Evolutionary conservation across 1,284 basidiomycete species (phyloP), one percentile per base, ranked within the genome.

Genomic region (Ceratobasidium sp.): DNA sequence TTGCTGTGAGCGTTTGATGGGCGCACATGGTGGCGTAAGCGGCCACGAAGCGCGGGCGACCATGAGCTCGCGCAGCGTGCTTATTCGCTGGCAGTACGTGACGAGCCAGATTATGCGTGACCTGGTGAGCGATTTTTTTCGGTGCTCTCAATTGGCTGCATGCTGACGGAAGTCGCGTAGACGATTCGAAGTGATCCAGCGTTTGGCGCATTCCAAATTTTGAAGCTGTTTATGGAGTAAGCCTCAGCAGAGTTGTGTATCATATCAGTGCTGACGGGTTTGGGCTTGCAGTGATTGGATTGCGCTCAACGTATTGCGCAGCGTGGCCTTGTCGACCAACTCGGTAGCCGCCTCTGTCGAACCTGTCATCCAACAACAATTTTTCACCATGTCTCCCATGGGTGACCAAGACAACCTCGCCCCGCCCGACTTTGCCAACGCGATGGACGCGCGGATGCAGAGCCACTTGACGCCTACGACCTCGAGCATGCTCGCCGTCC

Each of bases 41-140:
- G 88, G 53, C 81, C 82, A 49, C 25, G 92, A 92, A 75, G 92
- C 93, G 73, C 84, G 90, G 76, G 84, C 87, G 73, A 87, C 89
- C n/a, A 88, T 93, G 88, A 92, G 91, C 79, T 92, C 92, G 67
- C 84, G 91, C 75, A 92, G 92, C 78, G 86, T 94, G 63, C 83
- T 94, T 77, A 94, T 94, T 79, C 88, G 92, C 64, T 94, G 92
- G 92, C 92, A 92, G 73, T 94, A 94, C 81, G 92, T 94, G 78
- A 94, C 92, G 33, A 92, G 91, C 80, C 92, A 94, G 80, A 88
- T 94, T 76, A 94, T 94, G 90, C 84, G 92, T 76, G 92, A 94
- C 81, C 81, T 94, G 80, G 91, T 92, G 78, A 81, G 90, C 75
- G 18, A 58, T n/a, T 72, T 72, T 77, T 54, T 60, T 33, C 51